phyloP scores from a whole-genome alignment of 2,329 filamentous ascomycete species.

The Helotiales sp. region DNA sequence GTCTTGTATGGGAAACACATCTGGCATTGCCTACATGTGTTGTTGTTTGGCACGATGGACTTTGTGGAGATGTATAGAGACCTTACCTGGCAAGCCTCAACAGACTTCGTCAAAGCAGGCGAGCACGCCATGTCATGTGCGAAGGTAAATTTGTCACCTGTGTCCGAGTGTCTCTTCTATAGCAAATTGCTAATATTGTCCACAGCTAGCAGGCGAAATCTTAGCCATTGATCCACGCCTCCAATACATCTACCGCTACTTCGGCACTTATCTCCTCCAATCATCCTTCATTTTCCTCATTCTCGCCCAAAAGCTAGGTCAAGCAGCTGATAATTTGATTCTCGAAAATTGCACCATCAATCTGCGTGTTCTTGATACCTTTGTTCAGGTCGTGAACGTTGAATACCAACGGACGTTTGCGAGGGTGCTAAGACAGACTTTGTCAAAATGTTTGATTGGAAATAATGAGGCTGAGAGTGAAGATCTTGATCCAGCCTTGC shows the following conservation, averaged over 20 bases:
- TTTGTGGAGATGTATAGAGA: constrained; percentile 3
- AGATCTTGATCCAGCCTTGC: neutral
- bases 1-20: neutral
- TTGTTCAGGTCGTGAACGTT: neutral
- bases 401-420: constrained; percentile 1
- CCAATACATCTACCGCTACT: constrained; percentile 1
- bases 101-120: neutral
- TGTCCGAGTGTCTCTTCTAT: too few relatives aligned
- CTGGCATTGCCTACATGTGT: constrained; percentile 3
- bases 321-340: neutral
- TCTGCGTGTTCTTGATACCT: neutral
- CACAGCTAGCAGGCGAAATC: neutral
- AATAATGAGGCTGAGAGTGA: neutral
- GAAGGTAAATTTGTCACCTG: neutral
- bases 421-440: neutral
- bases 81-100: neutral
- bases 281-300: constrained; percentile 7
- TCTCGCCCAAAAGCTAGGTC: neutral
- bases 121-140: constrained; percentile 1
- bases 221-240: neutral
- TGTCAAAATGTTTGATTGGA: neutral
- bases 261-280: constrained; percentile 1
- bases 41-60: constrained; percentile 1
- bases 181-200: neutral
- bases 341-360: constrained; percentile 1